A percentile compares a stretch with the other conserved stretches of the same genome.
Evolutionary conservation across 1,284 basidiomycete species (phyloP).

Genomic region (Pseudozyma flocculosa): DNA sequence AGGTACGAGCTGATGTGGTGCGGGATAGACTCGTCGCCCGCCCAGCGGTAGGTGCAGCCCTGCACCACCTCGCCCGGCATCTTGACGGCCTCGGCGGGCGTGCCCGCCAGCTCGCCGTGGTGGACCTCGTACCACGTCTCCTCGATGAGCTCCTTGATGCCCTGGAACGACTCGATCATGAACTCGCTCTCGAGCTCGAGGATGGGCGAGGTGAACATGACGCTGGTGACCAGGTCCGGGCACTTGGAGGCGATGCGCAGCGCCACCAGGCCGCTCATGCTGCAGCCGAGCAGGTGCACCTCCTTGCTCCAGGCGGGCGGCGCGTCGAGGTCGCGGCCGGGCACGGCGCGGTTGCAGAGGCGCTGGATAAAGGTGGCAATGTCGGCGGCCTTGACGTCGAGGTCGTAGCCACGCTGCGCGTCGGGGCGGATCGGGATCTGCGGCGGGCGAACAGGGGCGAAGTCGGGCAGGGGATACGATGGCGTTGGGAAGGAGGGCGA

Average conservation of each 20-base stretch:
- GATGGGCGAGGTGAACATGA: slow-evolving; percentile 14
- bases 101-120: background rate
- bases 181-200: slow-evolving; percentile 7
- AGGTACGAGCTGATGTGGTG: slow-evolving; percentile 11
- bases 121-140: slow-evolving; percentile 5
- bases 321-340: background rate
- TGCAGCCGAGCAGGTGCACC: slow-evolving; percentile 11
- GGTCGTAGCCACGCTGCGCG: slow-evolving; percentile 6
- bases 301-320: slow-evolving; percentile 1
- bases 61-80: slow-evolving; percentile 18
- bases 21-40: slow-evolving; percentile 12
- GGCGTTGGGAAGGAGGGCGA: no score
- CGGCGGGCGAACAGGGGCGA: background rate
- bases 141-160: slow-evolving; percentile 13
- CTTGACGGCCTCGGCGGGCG: background rate
- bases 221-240: slow-evolving; percentile 1
- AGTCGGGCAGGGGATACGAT: no score
- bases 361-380: slow-evolving; percentile 2
- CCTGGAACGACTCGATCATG: slow-evolving; percentile 19
- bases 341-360: background rate
- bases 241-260: slow-evolving; percentile 8
- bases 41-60: slow-evolving; percentile 16
- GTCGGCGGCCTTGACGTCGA: slow-evolving; percentile 16
- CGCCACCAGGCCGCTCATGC: slow-evolving; percentile 12
- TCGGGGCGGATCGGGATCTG: background rate